A percentile compares a stretch with the other conserved stretches of the same genome.
These are phyloP conservation scores for Russula virescens DNA, from an alignment of 768 basidiomycete species.

Conservation along the genomic window DNA sequence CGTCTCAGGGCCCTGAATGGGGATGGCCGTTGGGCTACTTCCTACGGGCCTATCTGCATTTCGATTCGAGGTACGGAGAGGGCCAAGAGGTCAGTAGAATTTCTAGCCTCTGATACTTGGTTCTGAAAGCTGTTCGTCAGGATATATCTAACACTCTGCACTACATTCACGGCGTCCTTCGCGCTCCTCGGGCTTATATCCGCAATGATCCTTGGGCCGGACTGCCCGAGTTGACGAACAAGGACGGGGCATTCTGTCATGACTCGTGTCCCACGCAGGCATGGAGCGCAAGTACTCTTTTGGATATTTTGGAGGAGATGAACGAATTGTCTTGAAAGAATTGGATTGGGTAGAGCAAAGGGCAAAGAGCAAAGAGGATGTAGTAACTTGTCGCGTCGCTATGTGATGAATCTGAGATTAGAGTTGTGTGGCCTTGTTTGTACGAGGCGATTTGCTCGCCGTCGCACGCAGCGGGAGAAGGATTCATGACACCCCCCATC, in stretches of 20 bases:
- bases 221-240: constrained; percentile 88
- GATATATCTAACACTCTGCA: constrained; percentile 70
- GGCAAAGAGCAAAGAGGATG: neutral
- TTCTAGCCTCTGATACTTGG: neutral
- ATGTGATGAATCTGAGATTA: neutral
- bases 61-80: constrained; percentile 64
- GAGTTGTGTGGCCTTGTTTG: constrained; percentile 23
- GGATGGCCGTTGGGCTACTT: constrained; percentile 96
- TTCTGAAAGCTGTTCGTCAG: constrained; percentile 34
- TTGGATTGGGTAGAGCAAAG: neutral
- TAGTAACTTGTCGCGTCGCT: too few species aligned
- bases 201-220: constrained; percentile 85
- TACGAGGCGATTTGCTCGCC: neutral
- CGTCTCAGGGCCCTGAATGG: constrained; percentile 80
- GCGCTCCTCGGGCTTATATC: constrained; percentile 68
- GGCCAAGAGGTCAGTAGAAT: constrained; percentile 51
- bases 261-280: constrained; percentile 95
- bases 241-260: constrained; percentile 70
- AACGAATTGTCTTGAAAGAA: constrained; percentile 35
- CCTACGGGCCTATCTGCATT: constrained; percentile 86
- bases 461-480: neutral
- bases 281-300: constrained; percentile 89
- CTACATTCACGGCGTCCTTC: constrained; percentile 67
- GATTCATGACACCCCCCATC: constrained; percentile 2
- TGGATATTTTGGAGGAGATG: constrained; percentile 82